Evolutionary conservation across 352 stramenopile genomes (phyloP), one percentile per base, ranked within the genome.

Genomic region (Phytophthora sp.): DNA sequence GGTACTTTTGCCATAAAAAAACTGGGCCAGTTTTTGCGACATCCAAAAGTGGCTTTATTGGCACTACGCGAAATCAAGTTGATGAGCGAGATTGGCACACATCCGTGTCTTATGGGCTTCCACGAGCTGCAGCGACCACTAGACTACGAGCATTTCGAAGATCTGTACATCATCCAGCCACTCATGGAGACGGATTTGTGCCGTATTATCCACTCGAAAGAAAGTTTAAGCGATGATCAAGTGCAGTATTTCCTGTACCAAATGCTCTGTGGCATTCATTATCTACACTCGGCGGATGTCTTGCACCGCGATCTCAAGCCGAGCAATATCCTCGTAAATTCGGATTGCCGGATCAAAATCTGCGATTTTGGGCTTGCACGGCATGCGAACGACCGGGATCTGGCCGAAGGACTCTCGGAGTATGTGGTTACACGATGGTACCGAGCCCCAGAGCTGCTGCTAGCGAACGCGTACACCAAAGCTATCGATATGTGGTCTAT

Each of bases 181-280:
- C 88, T 99, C 41, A 99, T 99, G 96, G 97, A 99, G 71, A 99
- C 95, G 30, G 97, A 99, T 69, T 67, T 99, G 55, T 92, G 86
- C 56, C 85, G 88, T 21, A 79, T 96, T 33, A 95, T 96, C 47
- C 86, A 96, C 69, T 95, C 85, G 53, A 91, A 93, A 35, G 82
- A 93, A 66, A 91, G 86, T 59, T 76, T 98, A 36, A 97, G 79
- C 23, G 93, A 98, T 45, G 95, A 98, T 62, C 96, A 99, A 64
- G 84, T 98, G 23, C 91, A 98, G 79, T 98, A 98, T 65, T 98
- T 98, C 66, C 82, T 98, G 52, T 99, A 99, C 69, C 96, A 99
- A 71, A 72, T 98, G 57, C 76, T 99, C 3, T 95, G 94, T 45
- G 95, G 91, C 8, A 86, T 98, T 29, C 93, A 98, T 71, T 98